A percentile compares a stretch with the other conserved stretches of the same genome.
These are phyloP conservation scores for Boletus insuetus DNA, from an alignment of 768 basidiomycete genomes.

Conservation along the genomic window DNA sequence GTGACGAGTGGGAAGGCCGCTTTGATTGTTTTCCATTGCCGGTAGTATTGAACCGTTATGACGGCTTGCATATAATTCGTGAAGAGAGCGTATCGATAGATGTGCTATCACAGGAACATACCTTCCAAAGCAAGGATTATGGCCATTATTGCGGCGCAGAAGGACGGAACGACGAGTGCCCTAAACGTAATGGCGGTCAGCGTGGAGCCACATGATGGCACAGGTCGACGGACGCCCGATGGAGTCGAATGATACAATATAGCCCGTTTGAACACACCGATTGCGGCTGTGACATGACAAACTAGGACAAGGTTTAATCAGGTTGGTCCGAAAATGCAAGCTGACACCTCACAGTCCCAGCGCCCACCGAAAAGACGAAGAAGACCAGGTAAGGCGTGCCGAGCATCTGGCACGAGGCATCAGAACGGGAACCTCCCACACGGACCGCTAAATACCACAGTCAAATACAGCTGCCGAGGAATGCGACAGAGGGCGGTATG, in stretches of 20 bases:
- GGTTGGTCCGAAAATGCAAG: constrained; percentile 7
- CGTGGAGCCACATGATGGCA: background rate
- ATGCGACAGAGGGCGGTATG: constrained; percentile 16
- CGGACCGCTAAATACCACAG: constrained; percentile 19
- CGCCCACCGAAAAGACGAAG: constrained; percentile 36
- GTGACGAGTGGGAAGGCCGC: constrained; percentile 41
- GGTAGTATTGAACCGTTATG: constrained; percentile 44
- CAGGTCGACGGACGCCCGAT: constrained; percentile 36
- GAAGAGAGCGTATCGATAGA: background rate
- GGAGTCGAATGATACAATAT: constrained; percentile 43
- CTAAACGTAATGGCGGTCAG: constrained; percentile 24
- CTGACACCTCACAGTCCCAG: constrained; percentile 36
- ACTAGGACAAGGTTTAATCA: constrained; percentile 18
- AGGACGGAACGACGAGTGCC: constrained; percentile 39
- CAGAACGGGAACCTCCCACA: constrained; percentile 3
- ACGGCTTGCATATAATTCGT: constrained; percentile 33
- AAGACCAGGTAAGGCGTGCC: constrained; percentile 42
- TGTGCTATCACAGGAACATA: constrained; percentile 18
- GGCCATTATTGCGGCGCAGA: constrained; percentile 40
- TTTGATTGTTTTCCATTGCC: constrained; percentile 37
- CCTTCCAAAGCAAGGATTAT: constrained; percentile 47
- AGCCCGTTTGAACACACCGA: constrained; percentile 39
- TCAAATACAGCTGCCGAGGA: constrained; percentile 24
- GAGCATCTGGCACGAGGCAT: constrained; percentile 32
- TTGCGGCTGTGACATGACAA: constrained; percentile 13